Conservation (phyloP, 2,329 filamentous ascomycete genomes). For the Pyricularia grisea region DNA sequence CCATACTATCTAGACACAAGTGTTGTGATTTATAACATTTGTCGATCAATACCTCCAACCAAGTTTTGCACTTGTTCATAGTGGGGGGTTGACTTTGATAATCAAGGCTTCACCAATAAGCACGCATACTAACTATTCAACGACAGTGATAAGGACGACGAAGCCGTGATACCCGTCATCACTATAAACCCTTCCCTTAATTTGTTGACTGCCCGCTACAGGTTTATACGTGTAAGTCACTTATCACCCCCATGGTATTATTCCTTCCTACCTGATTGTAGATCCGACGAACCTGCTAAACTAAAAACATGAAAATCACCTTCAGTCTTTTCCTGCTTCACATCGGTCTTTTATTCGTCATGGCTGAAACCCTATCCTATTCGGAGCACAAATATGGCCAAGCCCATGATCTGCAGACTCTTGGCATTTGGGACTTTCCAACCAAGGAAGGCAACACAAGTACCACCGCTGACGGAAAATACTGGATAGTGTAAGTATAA, state of each 20-base stretch:
- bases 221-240: neutral
- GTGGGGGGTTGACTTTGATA: neutral
- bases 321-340: neutral
- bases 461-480: conserved; percentile 11
- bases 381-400: conserved; percentile 24
- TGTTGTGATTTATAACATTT: neutral
- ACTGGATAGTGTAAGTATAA: conserved; percentile 27
- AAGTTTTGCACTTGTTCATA: neutral
- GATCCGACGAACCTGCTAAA: neutral
- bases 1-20: neutral
- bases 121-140: neutral
- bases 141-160: neutral
- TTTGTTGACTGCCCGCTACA: neutral
- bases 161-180: neutral
- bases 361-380: conserved; percentile 9
- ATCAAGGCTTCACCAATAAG: neutral
- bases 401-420: conserved; percentile 30
- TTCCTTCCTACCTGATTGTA: neutral
- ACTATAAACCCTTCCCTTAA: neutral
- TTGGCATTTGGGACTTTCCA: conserved; percentile 33
- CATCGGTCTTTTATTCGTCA: neutral
- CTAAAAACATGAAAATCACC: neutral
- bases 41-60: neutral
- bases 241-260: neutral
- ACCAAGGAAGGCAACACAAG: neutral